Conservation (phyloP, 176 grass and related monocot genomes). For the sorghum (Sorghum bicolor) region Sorghum_bicolor_NCBIv3 NC_012870.2:12572501-12573000, state of each 20-base stretch:
- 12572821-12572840: too few relatives aligned
- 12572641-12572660: neutral
- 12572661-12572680: neutral
- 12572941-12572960: neutral
- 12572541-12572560: neutral
- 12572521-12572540: conserved; percentile 14
- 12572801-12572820: too few relatives aligned
- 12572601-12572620: neutral
- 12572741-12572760: too few relatives aligned
- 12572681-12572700: neutral
- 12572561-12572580: neutral
- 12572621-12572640: neutral
- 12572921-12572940: too few relatives aligned
- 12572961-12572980: neutral
- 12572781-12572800: too few relatives aligned
- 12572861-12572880: too few relatives aligned
- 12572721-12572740: too few relatives aligned
- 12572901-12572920: too few relatives aligned
- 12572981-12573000: neutral
- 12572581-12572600: too few relatives aligned
- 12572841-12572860: neutral
- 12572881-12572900: too few relatives aligned
- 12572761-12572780: too few relatives aligned
- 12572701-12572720: too few relatives aligned
- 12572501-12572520: neutral